These are phyloP conservation scores for Glebionis coronaria DNA, from an alignment of 129 eudicot species.

Conservation along the genomic window DNA sequence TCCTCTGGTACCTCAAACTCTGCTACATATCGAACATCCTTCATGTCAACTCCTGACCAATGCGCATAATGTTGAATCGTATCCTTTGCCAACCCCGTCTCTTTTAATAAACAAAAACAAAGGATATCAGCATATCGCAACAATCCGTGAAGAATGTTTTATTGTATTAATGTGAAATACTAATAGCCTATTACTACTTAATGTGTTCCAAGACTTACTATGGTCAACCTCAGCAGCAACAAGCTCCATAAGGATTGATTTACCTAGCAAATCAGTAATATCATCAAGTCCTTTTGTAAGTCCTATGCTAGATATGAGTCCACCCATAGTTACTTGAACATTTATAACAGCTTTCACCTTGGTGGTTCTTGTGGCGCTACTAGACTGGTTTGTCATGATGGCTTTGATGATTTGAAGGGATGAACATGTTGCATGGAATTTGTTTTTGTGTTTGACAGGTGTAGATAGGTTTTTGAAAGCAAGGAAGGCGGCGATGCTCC, in stretches of 20 bases:
- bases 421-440: conserved; percentile 15
- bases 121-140: no score
- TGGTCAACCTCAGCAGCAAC: conserved; percentile 60
- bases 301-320: conserved; percentile 36
- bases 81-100: conserved; percentile 40
- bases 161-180: background rate
- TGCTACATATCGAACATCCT: conserved; percentile 37
- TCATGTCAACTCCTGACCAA: conserved; percentile 5
- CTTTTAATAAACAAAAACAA: conserved; percentile 13
- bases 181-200: background rate
- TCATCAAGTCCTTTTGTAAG: conserved; percentile 45
- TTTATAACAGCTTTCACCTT: conserved; percentile 39
- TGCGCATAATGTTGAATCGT: conserved; percentile 43
- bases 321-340: conserved; percentile 46
- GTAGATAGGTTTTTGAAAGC: background rate
- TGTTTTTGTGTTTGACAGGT: conserved; percentile 1
- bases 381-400: conserved; percentile 6
- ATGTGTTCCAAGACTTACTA: conserved; percentile 35
- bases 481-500: background rate
- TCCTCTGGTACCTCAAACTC: conserved; percentile 32
- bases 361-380: background rate
- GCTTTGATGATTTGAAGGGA: conserved; percentile 1
- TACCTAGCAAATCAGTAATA: conserved; percentile 48
- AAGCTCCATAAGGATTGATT: conserved; percentile 50
- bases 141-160: no score